A percentile compares a stretch with the other conserved stretches of the same genome.
These are phyloP conservation scores for Gossypium schwendimanii DNA, from an alignment of 441 rosid genomes.

Conservation along the genomic window DNA sequence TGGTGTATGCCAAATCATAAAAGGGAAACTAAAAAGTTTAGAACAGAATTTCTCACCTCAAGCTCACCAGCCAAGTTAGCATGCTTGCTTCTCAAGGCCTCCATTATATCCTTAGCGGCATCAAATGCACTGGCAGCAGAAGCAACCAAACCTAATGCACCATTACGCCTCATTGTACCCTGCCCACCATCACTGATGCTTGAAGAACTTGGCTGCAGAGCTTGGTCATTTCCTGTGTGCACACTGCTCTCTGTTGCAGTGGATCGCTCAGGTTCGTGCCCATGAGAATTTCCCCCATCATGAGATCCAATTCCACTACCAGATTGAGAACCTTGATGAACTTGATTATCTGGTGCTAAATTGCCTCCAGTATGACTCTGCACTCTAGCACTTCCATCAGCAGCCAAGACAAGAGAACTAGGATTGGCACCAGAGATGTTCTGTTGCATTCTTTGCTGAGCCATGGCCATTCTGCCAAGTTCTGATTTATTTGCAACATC, in stretches of 20 bases:
- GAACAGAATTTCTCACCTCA: conserved; percentile 55
- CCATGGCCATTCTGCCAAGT: conserved; percentile 60
- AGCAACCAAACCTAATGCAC: conserved; percentile 55
- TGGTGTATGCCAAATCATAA: background rate
- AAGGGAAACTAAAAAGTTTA: background rate
- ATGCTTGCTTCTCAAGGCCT: conserved; percentile 92
- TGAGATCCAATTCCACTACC: conserved; percentile 59
- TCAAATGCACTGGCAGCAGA: conserved; percentile 90
- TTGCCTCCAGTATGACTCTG: conserved; percentile 51
- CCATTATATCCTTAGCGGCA: conserved; percentile 98
- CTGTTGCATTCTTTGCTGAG: conserved; percentile 91
- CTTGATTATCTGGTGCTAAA: conserved; percentile 58
- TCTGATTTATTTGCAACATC: conserved; percentile 93
- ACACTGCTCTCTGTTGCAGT: conserved; percentile 41
- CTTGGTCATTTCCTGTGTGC: conserved; percentile 62
- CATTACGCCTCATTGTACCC: conserved; percentile 51
- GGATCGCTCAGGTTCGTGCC: conserved; percentile 76
- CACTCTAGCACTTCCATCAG: conserved; percentile 46
- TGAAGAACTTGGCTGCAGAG: conserved; percentile 65
- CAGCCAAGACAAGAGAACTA: conserved; percentile 42
- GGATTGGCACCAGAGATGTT: conserved; percentile 42
- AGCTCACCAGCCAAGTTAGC: conserved; percentile 90
- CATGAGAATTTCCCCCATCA: conserved; percentile 68
- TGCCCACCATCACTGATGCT: conserved; percentile 57
- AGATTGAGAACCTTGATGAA: conserved; percentile 52